Percentiles rank a stretch among this genome's conserved stretches.
Evolutionary conservation across 164 flowering plant species (phyloP).

Genomic region (Stephania japonica): DNA sequence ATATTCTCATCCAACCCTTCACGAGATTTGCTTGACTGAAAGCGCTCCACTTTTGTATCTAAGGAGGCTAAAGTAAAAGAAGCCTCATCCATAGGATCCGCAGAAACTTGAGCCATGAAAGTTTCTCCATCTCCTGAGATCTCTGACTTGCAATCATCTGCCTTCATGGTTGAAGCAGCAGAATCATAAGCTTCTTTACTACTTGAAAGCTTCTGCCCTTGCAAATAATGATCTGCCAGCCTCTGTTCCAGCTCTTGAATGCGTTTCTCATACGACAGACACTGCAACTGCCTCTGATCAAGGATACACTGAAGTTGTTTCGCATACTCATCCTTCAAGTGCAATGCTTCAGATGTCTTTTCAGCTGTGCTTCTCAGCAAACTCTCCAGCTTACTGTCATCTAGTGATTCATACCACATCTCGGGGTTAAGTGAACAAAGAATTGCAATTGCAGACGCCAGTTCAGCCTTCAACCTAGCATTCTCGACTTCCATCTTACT

Average conservation of each 20-base stretch:
- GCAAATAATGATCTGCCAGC: slow-evolving; percentile 65
- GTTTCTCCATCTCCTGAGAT: slow-evolving; percentile 48
- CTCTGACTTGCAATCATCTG: slow-evolving; percentile 56
- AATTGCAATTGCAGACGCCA: slow-evolving; percentile 79
- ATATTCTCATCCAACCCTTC: slow-evolving; percentile 87
- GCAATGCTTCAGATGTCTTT: slow-evolving; percentile 92
- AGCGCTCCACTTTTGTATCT: slow-evolving; percentile 36
- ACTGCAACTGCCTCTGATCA: slow-evolving; percentile 64
- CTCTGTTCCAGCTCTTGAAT: slow-evolving; percentile 87
- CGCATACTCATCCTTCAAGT: slow-evolving; percentile 76
- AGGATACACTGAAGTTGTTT: slow-evolving; percentile 79
- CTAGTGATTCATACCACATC: slow-evolving; percentile 52
- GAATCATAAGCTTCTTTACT: slow-evolving; percentile 37
- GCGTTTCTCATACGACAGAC: slow-evolving; percentile 82
- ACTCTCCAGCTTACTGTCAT: slow-evolving; percentile 59
- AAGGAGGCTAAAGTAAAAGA: slow-evolving; percentile 58
- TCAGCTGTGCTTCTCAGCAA: slow-evolving; percentile 60
- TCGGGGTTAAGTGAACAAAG: slow-evolving; percentile 60
- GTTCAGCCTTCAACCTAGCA: slow-evolving; percentile 91
- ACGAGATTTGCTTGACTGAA: slow-evolving; percentile 37
- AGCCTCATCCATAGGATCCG: slow-evolving; percentile 84
- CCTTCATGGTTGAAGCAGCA: slow-evolving; percentile 32
- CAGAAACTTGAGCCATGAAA: slow-evolving; percentile 31
- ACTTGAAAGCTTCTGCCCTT: slow-evolving; percentile 38
- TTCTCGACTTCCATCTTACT: slow-evolving; percentile 96